Conservation (phyloP, 148 eudicot species). For the Camellia lanceoleosa region DNA sequence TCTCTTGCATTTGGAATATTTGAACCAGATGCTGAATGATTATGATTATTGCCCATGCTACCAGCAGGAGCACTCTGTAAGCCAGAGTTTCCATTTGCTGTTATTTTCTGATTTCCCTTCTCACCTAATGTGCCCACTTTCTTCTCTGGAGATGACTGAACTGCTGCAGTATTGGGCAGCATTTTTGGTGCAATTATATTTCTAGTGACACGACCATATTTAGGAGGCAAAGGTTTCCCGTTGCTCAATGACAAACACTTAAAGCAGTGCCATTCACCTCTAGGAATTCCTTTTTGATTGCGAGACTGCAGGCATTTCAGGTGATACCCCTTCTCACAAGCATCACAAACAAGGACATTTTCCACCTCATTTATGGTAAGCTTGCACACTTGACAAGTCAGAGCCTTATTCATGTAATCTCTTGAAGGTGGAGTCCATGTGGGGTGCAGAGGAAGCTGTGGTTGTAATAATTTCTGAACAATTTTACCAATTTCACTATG, state of each 20-base stretch:
- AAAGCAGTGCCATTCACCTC: conserved; percentile 89
- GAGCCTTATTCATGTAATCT: conserved; percentile 78
- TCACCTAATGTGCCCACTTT: conserved; percentile 33
- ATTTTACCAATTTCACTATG: conserved; percentile 72
- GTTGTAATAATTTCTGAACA: conserved; percentile 66
- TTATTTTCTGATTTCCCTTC: conserved; percentile 37
- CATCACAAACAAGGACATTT: conserved; percentile 81
- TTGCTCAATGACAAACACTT: conserved; percentile 69
- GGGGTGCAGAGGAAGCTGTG: conserved; percentile 44
- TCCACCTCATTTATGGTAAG: conserved; percentile 56
- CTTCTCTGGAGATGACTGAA: conserved; percentile 46
- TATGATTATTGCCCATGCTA: conserved; percentile 19
- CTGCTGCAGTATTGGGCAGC: conserved; percentile 36
- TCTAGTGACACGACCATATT: conserved; percentile 95
- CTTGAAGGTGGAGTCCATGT: conserved; percentile 83
- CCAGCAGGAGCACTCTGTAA: conserved; percentile 31
- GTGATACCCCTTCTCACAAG: conserved; percentile 93
- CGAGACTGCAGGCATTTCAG: conserved; percentile 65
- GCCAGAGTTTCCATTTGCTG: conserved; percentile 36
- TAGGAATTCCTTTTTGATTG: conserved; percentile 67
- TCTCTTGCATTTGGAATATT: conserved; percentile 24
- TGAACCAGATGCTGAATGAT: conserved; percentile 29
- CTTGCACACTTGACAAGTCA: conserved; percentile 84
- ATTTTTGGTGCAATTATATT: conserved; percentile 54
- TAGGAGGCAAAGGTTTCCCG: conserved; percentile 89